These are phyloP conservation scores for Asterophora lycoperdoides DNA, from an alignment of 768 basidiomycete genomes.

Conservation along the genomic window DNA sequence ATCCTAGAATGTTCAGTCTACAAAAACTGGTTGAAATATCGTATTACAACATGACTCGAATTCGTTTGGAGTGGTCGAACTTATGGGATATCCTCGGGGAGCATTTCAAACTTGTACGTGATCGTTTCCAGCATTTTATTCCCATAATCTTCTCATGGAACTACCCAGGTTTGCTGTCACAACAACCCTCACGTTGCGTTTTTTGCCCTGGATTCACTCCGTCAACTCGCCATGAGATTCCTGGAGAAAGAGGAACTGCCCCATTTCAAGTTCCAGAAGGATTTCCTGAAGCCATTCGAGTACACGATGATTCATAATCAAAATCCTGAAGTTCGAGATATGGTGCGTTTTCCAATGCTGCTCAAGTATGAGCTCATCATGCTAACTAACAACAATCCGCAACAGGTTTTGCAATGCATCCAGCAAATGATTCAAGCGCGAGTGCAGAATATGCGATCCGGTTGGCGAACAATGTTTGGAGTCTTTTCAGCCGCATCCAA, in stretches of 20 bases:
- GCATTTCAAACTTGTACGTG: conserved; percentile 91
- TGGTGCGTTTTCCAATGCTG: conserved; percentile 48
- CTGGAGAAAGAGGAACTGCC: conserved; percentile 97
- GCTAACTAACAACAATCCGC: conserved; percentile 9
- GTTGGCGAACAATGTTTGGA: conserved; percentile 99
- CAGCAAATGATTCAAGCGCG: conserved; percentile 98
- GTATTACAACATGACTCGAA: conserved; percentile 99
- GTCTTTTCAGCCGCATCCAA: conserved; percentile 97
- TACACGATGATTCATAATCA: conserved; percentile 96
- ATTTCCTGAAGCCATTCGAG: conserved; percentile 97
- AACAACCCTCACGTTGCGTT: conserved; percentile 95
- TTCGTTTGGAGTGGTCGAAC: conserved; percentile 97
- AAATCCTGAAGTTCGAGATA: conserved; percentile 93
- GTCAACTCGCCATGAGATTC: conserved; percentile 97
- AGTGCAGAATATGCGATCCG: conserved; percentile 92
- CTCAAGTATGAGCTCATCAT: not conserved
- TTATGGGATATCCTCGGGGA: conserved; percentile 97
- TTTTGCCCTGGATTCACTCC: conserved; percentile 93
- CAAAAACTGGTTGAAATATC: conserved; percentile 99
- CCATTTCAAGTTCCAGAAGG: conserved; percentile 99
- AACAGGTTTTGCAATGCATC: conserved; percentile 90
- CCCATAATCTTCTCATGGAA: conserved; percentile 1
- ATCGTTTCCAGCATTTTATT: not conserved
- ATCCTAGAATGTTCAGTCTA: conserved; percentile 92
- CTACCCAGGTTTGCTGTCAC: conserved; percentile 88